Evolutionary conservation across 1,284 basidiomycete genomes (phyloP).

Genomic region (Fomes fomentarius): DNA sequence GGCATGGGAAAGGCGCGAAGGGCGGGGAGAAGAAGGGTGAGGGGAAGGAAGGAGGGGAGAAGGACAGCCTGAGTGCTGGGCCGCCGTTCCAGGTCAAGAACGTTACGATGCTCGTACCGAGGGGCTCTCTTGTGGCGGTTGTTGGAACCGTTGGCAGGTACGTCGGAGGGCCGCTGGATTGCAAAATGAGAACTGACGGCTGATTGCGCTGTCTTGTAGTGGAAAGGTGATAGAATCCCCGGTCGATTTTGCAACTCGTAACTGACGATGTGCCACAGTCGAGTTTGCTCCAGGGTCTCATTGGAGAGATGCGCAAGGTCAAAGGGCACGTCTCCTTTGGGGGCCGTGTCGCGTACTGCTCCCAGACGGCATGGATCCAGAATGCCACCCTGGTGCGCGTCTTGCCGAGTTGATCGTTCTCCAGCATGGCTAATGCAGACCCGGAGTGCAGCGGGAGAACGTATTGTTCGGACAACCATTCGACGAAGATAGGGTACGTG

Average conservation of each 20-base stretch:
- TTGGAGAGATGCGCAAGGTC: slow-evolving; percentile 73
- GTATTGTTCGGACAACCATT: slow-evolving; percentile 71
- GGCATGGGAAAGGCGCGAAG: slow-evolving; percentile 31
- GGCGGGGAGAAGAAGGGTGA: slow-evolving; percentile 24
- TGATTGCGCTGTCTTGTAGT: slow-evolving; percentile 3
- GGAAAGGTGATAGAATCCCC: slow-evolving; percentile 29
- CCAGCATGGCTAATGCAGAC: no score
- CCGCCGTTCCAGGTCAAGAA: slow-evolving; percentile 54
- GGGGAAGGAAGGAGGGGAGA: background rate
- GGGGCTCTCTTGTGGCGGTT: slow-evolving; percentile 64
- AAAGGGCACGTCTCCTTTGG: slow-evolving; percentile 63
- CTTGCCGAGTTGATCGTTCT: no score
- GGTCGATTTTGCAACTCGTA: no score
- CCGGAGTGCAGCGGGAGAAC: slow-evolving; percentile 61
- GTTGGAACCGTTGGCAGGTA: slow-evolving; percentile 70
- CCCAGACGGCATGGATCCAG: slow-evolving; percentile 90
- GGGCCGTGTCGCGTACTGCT: slow-evolving; percentile 79
- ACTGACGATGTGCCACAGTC: no score
- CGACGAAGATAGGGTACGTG: slow-evolving; percentile 51
- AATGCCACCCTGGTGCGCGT: slow-evolving; percentile 69
- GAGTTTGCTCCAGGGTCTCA: slow-evolving; percentile 70
- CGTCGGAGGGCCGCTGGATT: slow-evolving; percentile 24
- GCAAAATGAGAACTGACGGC: background rate
- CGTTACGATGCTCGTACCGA: slow-evolving; percentile 56
- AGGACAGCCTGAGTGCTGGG: background rate